Conservation (phyloP, 352 stramenopile genomes). For the Globisporangium ultimum region DNA sequence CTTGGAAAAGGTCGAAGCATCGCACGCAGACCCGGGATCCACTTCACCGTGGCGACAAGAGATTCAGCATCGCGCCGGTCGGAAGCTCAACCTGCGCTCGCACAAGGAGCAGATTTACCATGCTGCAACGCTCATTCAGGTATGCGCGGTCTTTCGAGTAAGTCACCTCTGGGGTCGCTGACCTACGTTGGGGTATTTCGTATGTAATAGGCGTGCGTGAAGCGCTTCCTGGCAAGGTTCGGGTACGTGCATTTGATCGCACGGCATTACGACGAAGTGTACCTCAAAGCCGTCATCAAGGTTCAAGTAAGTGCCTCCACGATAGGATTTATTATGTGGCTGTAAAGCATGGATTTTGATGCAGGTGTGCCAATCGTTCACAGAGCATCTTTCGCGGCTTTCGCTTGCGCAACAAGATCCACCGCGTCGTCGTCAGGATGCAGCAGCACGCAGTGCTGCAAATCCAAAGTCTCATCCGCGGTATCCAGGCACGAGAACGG, state of each 20-base stretch:
- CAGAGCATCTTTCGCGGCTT: constrained; percentile 43
- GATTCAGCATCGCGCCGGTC: constrained; percentile 33
- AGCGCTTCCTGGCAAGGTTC: constrained; percentile 48
- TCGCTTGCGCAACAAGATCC: constrained; percentile 34
- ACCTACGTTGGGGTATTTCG: background rate
- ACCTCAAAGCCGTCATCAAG: constrained; percentile 31
- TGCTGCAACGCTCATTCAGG: constrained; percentile 48
- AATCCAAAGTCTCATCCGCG: constrained; percentile 55
- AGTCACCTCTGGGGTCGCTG: no score
- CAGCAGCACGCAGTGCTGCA: constrained; percentile 37
- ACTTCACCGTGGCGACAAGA: constrained; percentile 41
- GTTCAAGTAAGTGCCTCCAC: constrained; percentile 36
- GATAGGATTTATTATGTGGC: no score
- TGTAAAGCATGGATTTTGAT: background rate
- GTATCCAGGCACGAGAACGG: constrained; percentile 47
- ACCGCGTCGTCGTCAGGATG: constrained; percentile 39
- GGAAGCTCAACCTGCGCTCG: constrained; percentile 38
- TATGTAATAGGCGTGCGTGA: constrained; percentile 27
- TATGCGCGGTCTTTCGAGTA: background rate
- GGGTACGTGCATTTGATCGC: constrained; percentile 34
- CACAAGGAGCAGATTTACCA: constrained; percentile 34
- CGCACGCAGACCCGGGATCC: background rate
- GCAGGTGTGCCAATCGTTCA: background rate
- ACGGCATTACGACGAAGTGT: constrained; percentile 40
- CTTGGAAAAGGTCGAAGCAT: constrained; percentile 15